Evolutionary conservation across 306 rosid species (phyloP).

Genomic region (Citrullus mucosospermus): DNA sequence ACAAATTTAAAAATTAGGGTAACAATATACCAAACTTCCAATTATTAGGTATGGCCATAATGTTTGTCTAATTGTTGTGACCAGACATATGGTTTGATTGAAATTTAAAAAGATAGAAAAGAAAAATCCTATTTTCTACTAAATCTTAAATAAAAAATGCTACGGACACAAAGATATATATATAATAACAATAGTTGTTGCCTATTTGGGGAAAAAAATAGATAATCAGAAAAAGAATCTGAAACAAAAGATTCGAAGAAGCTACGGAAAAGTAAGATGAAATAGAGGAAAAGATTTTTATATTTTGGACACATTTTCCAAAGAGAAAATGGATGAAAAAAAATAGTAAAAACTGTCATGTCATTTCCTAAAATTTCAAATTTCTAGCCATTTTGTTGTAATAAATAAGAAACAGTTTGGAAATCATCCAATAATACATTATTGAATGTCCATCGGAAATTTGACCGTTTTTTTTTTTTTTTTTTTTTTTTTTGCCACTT

Average conservation of each 20-base stretch:
- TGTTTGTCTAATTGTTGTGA: neutral
- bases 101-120: neutral
- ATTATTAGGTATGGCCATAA: neutral
- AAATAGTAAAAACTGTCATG: neutral
- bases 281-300: neutral
- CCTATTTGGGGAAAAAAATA: neutral
- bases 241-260: neutral
- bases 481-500: too few species aligned
- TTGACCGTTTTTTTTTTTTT: neutral
- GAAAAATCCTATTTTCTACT: neutral
- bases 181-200: neutral
- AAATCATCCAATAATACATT: neutral
- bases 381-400: neutral
- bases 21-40: neutral
- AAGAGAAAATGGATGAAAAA: neutral
- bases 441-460: neutral
- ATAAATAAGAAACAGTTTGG: neutral
- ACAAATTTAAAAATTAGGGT: neutral
- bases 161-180: too few species aligned
- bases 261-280: neutral
- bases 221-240: neutral
- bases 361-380: neutral
- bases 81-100: neutral
- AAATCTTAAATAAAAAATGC: neutral
- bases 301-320: neutral